Evolutionary conservation across 306 rosid genomes (phyloP).

Genomic region (Spatholobus suberectus): DNA sequence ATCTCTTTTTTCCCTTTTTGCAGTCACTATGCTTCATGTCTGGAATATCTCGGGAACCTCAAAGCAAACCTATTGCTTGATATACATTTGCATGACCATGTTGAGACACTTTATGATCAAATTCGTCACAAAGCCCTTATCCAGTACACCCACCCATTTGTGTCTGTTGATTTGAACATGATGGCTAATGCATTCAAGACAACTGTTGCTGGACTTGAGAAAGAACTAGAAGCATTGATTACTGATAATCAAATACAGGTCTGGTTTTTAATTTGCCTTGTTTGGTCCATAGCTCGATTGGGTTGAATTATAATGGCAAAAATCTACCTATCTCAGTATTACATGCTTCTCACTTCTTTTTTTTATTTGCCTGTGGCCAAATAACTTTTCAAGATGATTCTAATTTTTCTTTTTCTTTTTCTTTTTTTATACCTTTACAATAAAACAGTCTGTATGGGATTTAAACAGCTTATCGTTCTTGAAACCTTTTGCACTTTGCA

Average conservation of each 20-base stretch:
- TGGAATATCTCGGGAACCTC: constrained; percentile 95
- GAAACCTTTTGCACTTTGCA: constrained; percentile 50
- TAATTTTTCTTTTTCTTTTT: not conserved
- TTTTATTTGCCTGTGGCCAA: constrained; percentile 2
- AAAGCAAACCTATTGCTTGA: constrained; percentile 85
- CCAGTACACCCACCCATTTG: constrained; percentile 95
- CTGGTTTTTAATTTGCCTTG: constrained; percentile 35
- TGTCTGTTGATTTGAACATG: constrained; percentile 86
- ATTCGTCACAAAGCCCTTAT: constrained; percentile 97
- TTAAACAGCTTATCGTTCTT: not conserved
- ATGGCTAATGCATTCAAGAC: constrained; percentile 99
- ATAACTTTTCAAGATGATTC: constrained; percentile 16
- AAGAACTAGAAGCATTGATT: constrained; percentile 97
- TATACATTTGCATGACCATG: constrained; percentile 94
- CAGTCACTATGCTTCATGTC: constrained; percentile 97
- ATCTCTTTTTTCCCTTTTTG: constrained; percentile 43
- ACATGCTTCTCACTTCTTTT: not conserved
- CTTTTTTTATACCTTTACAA: not conserved
- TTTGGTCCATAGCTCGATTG: not conserved
- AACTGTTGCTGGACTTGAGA: constrained; percentile 83
- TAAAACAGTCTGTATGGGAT: not conserved
- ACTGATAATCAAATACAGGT: constrained; percentile 98
- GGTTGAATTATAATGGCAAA: not conserved
- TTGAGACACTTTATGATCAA: constrained; percentile 89
- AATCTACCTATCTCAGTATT: constrained; percentile 4